Percentiles rank a stretch among this genome's conserved stretches.
Conservation (phyloP, 169 alveolate species). For the Ichthyophthirius multifiliis region DNA sequence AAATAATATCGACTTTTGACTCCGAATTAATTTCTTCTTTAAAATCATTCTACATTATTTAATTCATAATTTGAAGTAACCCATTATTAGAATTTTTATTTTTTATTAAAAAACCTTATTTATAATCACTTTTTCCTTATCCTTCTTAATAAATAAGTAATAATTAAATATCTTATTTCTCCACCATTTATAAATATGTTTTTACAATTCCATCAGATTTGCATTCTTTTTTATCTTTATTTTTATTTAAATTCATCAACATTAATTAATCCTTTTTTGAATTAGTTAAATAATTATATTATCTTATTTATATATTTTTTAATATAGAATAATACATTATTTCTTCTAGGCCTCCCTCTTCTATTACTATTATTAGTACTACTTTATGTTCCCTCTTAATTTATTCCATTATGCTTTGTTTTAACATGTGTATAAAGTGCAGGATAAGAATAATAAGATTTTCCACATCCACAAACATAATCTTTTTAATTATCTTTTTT, state of each 20-base stretch:
- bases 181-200: neutral
- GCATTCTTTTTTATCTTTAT: neutral
- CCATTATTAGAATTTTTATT: neutral
- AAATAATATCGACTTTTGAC: neutral
- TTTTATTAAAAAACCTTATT: neutral
- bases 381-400: constrained; percentile 82
- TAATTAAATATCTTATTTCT: neutral
- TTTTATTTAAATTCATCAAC: neutral
- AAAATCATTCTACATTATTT: neutral
- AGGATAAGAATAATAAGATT: constrained; percentile 83
- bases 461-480: constrained; percentile 89
- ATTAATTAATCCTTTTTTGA: neutral
- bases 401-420: constrained; percentile 80
- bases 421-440: constrained; percentile 89
- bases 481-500: constrained; percentile 81
- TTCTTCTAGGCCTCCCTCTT: constrained; percentile 82
- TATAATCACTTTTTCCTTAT: neutral
- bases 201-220: neutral
- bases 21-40: neutral
- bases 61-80: neutral
- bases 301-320: neutral
- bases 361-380: constrained; percentile 77
- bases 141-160: neutral
- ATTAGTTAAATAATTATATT: too few relatives aligned
- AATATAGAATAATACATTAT: constrained; percentile 8